A percentile compares a stretch with the other conserved stretches of the same genome.
phyloP scores from a whole-genome alignment of 495 filamentous ascomycete species.

The Aspergillus ellipticus region DNA sequence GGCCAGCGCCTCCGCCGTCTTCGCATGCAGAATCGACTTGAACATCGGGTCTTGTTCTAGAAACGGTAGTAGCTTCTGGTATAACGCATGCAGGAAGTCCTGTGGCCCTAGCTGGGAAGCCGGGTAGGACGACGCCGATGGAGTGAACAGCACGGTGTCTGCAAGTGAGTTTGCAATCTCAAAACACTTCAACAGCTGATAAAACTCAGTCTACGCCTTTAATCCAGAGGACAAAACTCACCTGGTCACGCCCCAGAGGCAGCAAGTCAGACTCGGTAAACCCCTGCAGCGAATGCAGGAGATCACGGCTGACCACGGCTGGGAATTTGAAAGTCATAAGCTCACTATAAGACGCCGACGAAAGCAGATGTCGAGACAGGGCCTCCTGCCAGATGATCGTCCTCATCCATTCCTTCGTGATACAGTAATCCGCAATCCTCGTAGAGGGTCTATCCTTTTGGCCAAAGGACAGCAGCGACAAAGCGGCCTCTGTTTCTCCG shows the following conservation, averaged over 20 bases:
- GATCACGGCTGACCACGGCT: constrained; percentile 63
- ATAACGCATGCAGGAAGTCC: constrained; percentile 30
- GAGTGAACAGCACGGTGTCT: constrained; percentile 26
- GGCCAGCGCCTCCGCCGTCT: constrained; percentile 29
- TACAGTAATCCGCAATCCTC: constrained; percentile 27
- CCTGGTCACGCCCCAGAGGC: constrained; percentile 33
- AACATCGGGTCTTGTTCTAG: constrained; percentile 25
- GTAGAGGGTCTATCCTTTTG: constrained; percentile 14
- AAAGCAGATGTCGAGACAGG: constrained; percentile 47
- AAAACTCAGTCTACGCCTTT: background rate
- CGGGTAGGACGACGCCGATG: background rate
- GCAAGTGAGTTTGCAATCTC: constrained; percentile 34
- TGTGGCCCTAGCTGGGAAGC: constrained; percentile 23
- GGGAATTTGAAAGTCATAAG: constrained; percentile 70
- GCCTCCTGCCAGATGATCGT: constrained; percentile 75
- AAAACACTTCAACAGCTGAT: constrained; percentile 31
- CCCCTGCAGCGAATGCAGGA: constrained; percentile 44
- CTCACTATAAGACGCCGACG: constrained; percentile 47
- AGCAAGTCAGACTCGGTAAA: constrained; percentile 28
- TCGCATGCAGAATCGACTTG: constrained; percentile 26
- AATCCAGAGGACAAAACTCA: constrained; percentile 2
- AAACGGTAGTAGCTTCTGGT: constrained; percentile 30
- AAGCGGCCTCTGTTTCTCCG: constrained; percentile 17
- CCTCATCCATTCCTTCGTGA: constrained; percentile 62
- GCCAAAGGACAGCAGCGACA: constrained; percentile 17